Evolutionary conservation across 495 filamentous ascomycete genomes (phyloP).

Genomic region (Tuber brumale): DNA sequence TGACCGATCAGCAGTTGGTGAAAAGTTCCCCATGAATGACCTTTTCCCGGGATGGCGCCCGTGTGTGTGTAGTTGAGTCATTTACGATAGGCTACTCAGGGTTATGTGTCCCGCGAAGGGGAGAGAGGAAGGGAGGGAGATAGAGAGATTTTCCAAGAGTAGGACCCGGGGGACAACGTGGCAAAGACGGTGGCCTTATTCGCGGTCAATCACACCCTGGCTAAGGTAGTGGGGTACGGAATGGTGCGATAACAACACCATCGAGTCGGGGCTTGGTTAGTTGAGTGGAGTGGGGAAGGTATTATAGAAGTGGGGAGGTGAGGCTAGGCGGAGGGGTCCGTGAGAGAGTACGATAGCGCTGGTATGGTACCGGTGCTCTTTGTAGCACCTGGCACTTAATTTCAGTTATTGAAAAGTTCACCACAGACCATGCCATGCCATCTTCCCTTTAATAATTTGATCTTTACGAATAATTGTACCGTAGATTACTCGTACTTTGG

Average conservation of each 20-base stretch:
- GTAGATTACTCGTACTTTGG: background rate
- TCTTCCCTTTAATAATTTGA: background rate
- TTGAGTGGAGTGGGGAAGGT: background rate
- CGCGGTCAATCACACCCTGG: background rate
- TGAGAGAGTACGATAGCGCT: background rate
- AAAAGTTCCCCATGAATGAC: background rate
- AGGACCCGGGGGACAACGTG: background rate
- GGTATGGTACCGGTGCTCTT: background rate
- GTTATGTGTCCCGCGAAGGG: background rate
- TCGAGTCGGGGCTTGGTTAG: background rate
- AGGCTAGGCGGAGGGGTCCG: background rate
- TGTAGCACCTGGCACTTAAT: background rate
- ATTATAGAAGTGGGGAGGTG: background rate
- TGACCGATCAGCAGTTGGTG: background rate
- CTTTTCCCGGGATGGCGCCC: background rate
- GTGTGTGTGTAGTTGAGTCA: background rate
- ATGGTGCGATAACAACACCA: background rate
- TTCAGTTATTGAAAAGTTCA: background rate
- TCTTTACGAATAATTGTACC: background rate
- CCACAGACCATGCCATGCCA: background rate
- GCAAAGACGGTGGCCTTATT: background rate
- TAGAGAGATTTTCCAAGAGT: background rate
- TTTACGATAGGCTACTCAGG: background rate
- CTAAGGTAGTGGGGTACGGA: background rate
- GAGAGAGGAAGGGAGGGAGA: background rate